Percentiles rank a stretch among this genome's conserved stretches.
These are phyloP conservation scores for Tremella fuciformis DNA, from an alignment of 768 basidiomycete genomes.

Conservation along the genomic window DNA sequence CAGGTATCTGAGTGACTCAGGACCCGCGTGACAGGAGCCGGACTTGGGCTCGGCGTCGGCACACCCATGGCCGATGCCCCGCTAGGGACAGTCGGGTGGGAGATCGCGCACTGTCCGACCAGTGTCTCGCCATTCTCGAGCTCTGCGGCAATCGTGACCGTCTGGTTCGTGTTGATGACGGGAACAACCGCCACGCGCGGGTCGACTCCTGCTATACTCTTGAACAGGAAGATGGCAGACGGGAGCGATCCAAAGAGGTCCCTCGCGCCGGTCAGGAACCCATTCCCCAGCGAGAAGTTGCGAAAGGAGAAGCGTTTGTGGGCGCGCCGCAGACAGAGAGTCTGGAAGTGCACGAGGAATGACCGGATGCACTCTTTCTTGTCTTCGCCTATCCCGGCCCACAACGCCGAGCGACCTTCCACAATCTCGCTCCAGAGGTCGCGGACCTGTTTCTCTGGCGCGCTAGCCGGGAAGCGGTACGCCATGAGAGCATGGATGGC, in stretches of 20 bases:
- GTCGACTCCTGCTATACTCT: conserved; percentile 81
- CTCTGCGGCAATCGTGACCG: conserved; percentile 90
- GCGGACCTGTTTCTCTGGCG: conserved; percentile 70
- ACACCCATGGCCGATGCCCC: conserved; percentile 7
- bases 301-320: conserved; percentile 93
- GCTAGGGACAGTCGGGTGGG: conserved; percentile 64
- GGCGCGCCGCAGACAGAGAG: conserved; percentile 77
- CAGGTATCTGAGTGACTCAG: background rate
- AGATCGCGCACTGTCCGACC: conserved; percentile 90
- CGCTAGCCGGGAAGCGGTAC: conserved; percentile 69
- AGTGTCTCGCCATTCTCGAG: conserved; percentile 72
- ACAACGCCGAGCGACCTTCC: conserved; percentile 75
- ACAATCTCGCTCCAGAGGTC: conserved; percentile 91
- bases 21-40: background rate
- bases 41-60: background rate
- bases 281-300: conserved; percentile 83
- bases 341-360: conserved; percentile 89
- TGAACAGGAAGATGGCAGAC: conserved; percentile 89
- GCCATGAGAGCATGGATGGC: conserved; percentile 74
- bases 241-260: conserved; percentile 88
- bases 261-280: conserved; percentile 83
- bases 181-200: conserved; percentile 74
- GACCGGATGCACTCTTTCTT: conserved; percentile 89
- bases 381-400: conserved; percentile 82
- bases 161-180: conserved; percentile 84